Conservation (phyloP, 164 flowering plant genomes). For the Magnolia officinalis region DNA sequence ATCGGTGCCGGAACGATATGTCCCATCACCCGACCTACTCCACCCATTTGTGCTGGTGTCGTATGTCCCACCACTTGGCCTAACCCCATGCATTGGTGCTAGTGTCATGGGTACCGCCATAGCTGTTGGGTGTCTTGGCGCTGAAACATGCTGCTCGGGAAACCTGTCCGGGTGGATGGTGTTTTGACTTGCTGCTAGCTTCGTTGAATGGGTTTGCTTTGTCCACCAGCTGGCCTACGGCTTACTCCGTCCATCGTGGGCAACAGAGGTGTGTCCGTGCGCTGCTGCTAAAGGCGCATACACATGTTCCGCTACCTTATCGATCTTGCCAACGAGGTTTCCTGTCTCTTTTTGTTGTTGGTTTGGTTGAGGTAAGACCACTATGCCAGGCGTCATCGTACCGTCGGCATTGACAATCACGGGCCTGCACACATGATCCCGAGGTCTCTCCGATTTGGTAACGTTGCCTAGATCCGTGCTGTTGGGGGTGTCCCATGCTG, state of each 20-base stretch:
- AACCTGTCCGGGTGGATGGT: slow-evolving; percentile 22
- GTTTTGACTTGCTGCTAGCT: slow-evolving; percentile 27
- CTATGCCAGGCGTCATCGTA: slow-evolving; percentile 22
- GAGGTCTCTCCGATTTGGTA: slow-evolving; percentile 11
- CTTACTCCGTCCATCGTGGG: slow-evolving; percentile 15
- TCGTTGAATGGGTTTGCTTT: slow-evolving; percentile 29
- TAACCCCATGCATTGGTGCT: slow-evolving; percentile 11
- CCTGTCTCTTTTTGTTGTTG: not conserved
- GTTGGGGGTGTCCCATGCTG: slow-evolving; percentile 14
- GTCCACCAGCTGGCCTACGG: slow-evolving; percentile 8
- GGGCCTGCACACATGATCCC: slow-evolving; percentile 32
- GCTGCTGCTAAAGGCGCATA: slow-evolving; percentile 15
- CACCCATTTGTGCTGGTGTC: not conserved
- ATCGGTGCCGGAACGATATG: slow-evolving; percentile 1
- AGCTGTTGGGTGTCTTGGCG: slow-evolving; percentile 14
- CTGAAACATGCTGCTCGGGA: slow-evolving; percentile 18
- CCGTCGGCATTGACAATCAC: slow-evolving; percentile 38
- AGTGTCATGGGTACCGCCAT: slow-evolving; percentile 4
- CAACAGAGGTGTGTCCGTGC: slow-evolving; percentile 6
- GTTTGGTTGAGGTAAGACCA: slow-evolving; percentile 12
- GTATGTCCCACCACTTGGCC: slow-evolving; percentile 5
- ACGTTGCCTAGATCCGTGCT: slow-evolving; percentile 13
- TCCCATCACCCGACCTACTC: slow-evolving; percentile 5
- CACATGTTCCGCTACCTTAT: slow-evolving; percentile 22
- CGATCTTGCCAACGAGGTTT: slow-evolving; percentile 16